Conservation (phyloP, 306 rosid species). For the Glycyrrhiza uralensis region DNA sequence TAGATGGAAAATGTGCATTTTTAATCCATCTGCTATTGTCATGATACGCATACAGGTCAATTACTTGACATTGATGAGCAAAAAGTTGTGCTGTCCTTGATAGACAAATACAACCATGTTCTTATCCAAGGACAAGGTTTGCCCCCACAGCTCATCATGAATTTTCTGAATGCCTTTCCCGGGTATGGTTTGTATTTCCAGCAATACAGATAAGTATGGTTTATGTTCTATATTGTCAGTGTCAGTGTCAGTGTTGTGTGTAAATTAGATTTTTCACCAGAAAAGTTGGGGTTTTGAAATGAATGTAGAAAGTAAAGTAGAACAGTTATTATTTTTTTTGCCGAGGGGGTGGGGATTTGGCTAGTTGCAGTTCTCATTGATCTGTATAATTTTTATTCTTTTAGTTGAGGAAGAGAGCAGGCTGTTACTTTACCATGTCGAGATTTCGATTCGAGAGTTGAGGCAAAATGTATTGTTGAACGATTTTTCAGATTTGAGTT, state of each 20-base stretch:
- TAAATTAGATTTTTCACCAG: constrained; percentile 4
- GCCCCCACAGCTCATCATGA: constrained; percentile 38
- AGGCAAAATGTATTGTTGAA: neutral
- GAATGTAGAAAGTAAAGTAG: constrained; percentile 1
- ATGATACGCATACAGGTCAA: constrained; percentile 50
- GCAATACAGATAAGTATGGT: constrained; percentile 25
- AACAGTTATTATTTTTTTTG: neutral
- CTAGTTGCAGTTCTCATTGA: constrained; percentile 11
- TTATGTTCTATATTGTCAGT: neutral
- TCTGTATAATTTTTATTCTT: constrained; percentile 28
- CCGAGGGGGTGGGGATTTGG: neutral
- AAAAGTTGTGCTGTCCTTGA: constrained; percentile 37
- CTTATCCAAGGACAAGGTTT: constrained; percentile 46
- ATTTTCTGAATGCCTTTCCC: constrained; percentile 58
- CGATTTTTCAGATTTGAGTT: neutral
- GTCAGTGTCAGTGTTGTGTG: constrained; percentile 11
- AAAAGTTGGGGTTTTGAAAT: neutral
- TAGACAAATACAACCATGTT: constrained; percentile 50
- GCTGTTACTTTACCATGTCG: neutral
- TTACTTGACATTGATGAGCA: constrained; percentile 54
- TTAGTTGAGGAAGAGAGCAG: constrained; percentile 8
- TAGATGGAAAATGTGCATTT: neutral
- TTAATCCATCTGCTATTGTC: constrained; percentile 15
- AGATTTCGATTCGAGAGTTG: constrained; percentile 17
- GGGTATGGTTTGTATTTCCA: constrained; percentile 42